Base-by-base conservation (phyloP, 768 basidiomycete genomes). In the Mycena floridula region DNA sequence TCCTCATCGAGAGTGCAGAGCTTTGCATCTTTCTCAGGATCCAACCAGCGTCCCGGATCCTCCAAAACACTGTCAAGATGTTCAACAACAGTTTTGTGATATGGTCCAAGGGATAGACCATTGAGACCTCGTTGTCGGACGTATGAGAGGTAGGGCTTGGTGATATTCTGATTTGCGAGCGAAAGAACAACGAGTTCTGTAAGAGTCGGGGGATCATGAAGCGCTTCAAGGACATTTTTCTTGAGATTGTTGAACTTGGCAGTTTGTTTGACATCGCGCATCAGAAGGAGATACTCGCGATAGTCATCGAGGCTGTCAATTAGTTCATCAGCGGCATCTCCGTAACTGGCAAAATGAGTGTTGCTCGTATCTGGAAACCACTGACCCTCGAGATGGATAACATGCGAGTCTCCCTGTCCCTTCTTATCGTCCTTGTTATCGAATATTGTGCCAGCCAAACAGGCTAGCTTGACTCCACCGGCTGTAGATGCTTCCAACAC, bases 381-480 rank as follows among this genome's bases (percentile, higher is more conserved):
- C 21, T 47, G 25, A 23, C 32, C 30, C 2, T 54, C 59, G 7
- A 54, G 27, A 3, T 26, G 35, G 3, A 43, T 39, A 22, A 48
- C 30, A 25, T 52, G 54, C 1, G 38, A 16, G 37, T 63, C 62
- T 9, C 54, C 50, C 30, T 61, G 48, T 21, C 66, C 64, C 26
- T 59, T 59, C 43, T 63, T 67, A 40, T 62, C 54, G 25, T 60
- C 58, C 50, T 61, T 61, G 51, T 67, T 47, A 23, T 58, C 54
- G 32, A 64, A 56, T 4, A 67, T 23, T 0, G 49, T 42, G 25
- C 42, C 52, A 23, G 25, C 52, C n/a, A 48, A 51, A 25, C 45
- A 44, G 1, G 30, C 49, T 25, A 43, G 26, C 27, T 57, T 56
- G 1, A 52, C 46, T 0, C 45, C 51, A 44, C 60, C 40, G 40